Evolutionary conservation across 2,329 filamentous ascomycete genomes (phyloP).

Genomic region (Alternaria angustiovoidea): DNA sequence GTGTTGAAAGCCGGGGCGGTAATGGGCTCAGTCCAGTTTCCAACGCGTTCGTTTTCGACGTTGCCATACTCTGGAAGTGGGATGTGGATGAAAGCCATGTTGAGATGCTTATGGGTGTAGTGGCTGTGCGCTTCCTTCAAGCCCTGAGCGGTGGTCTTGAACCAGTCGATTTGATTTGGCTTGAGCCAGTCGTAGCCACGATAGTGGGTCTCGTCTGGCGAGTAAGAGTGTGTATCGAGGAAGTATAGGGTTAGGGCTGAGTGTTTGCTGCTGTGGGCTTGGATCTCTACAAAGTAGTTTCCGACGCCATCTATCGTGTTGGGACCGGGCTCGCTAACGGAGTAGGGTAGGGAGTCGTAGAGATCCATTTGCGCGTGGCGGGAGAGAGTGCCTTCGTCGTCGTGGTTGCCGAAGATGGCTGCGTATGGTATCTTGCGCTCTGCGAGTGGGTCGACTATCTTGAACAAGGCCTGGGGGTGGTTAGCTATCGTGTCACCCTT

Average conservation of each 20-base stretch:
- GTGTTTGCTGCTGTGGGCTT: slow-evolving; percentile 83
- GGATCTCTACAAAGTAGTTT: slow-evolving; percentile 92
- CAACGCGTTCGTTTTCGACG: slow-evolving; percentile 65
- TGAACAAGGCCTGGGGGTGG: slow-evolving; percentile 78
- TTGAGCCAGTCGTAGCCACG: slow-evolving; percentile 99
- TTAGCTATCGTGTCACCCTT: slow-evolving; percentile 16
- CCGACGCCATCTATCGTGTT: slow-evolving; percentile 87
- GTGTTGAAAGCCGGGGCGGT: slow-evolving; percentile 91
- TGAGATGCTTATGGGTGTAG: slow-evolving; percentile 92
- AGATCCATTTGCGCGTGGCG: slow-evolving; percentile 84
- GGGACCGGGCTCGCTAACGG: slow-evolving; percentile 83
- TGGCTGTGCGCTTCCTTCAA: slow-evolving; percentile 76
- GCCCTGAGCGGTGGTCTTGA: slow-evolving; percentile 76
- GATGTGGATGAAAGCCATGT: slow-evolving; percentile 97
- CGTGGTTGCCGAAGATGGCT: slow-evolving; percentile 96
- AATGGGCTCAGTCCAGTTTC: slow-evolving; percentile 80
- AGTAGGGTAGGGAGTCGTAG: slow-evolving; percentile 86
- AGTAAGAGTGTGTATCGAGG: slow-evolving; percentile 91
- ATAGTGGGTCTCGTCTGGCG: slow-evolving; percentile 85
- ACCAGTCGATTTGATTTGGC: slow-evolving; percentile 93
- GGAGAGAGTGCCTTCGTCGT: slow-evolving; percentile 85
- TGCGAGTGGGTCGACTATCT: slow-evolving; percentile 84
- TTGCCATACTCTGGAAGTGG: slow-evolving; percentile 88
- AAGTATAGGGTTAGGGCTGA: slow-evolving; percentile 95
- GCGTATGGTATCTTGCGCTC: slow-evolving; percentile 91